phyloP scores from a whole-genome alignment of 371 early-diverging fungal genomes.

The Haplosporangium sp. region DNA sequence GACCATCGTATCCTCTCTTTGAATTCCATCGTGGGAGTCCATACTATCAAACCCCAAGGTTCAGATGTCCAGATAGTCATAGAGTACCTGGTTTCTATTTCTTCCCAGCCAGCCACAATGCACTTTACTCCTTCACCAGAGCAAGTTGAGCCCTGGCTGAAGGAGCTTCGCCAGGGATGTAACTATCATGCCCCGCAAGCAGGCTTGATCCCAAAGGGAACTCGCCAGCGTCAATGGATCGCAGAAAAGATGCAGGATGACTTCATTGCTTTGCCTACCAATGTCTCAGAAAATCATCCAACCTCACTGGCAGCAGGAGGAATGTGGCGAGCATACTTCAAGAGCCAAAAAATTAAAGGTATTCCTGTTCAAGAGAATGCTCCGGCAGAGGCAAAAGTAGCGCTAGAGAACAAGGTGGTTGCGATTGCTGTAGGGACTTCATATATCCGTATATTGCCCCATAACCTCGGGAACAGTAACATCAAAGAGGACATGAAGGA shows the following conservation, averaged over 20 bases:
- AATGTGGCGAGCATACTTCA: constrained; percentile 54
- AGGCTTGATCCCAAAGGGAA: constrained; percentile 43
- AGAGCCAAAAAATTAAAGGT: constrained; percentile 45
- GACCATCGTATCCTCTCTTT: constrained; percentile 44
- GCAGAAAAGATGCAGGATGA: constrained; percentile 46
- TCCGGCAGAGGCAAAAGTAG: constrained; percentile 30
- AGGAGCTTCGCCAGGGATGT: constrained; percentile 51
- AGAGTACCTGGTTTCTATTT: constrained; percentile 48
- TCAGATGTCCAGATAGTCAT: constrained; percentile 26
- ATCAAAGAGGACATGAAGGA: constrained; percentile 55
- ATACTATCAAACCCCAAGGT: constrained; percentile 20
- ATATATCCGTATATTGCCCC: constrained; percentile 42
- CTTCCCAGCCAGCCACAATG: constrained; percentile 50
- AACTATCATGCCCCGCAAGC: constrained; percentile 51
- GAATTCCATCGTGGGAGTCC: constrained; percentile 47
- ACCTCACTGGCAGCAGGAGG: constrained; percentile 53
- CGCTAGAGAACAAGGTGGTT: constrained; percentile 34
- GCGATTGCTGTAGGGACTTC: constrained; percentile 50
- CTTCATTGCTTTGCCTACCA: constrained; percentile 39
- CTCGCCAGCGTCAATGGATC: constrained; percentile 51
- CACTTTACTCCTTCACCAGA: constrained; percentile 47
- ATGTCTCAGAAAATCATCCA: constrained; percentile 47
- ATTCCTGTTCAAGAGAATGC: constrained; percentile 26
- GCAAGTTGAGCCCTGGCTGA: constrained; percentile 39
- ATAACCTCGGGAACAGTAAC: constrained; percentile 52